Evolutionary conservation across 1,284 basidiomycete genomes (phyloP).

Genomic region (Cyathus pygmaeus): DNA sequence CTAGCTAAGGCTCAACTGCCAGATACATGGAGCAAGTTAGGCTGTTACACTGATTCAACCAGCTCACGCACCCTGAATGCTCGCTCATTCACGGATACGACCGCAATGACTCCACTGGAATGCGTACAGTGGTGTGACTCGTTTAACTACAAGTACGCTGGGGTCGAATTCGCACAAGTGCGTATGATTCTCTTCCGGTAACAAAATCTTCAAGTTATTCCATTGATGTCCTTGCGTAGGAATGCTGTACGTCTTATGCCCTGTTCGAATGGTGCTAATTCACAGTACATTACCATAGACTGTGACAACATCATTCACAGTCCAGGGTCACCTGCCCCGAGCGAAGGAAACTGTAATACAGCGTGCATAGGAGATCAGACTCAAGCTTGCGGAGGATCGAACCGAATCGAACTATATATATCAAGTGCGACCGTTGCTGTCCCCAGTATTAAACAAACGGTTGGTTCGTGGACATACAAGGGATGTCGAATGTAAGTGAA

Average conservation of each 20-base stretch:
- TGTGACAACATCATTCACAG: not conserved
- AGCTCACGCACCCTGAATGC: not conserved
- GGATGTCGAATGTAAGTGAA: slow-evolving; percentile 15
- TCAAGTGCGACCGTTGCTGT: not conserved
- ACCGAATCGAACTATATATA: not conserved
- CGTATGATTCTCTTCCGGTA: not conserved
- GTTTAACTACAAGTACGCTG: not conserved
- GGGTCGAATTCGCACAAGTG: not conserved
- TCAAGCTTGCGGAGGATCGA: not conserved
- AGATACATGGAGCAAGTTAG: no score
- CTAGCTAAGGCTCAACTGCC: no score
- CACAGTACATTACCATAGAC: not conserved
- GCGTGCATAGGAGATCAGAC: not conserved
- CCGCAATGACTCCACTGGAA: not conserved
- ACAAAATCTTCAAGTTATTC: not conserved
- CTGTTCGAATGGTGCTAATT: not conserved
- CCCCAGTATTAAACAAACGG: slow-evolving; percentile 15
- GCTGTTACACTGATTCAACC: not conserved
- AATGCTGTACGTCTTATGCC: not conserved
- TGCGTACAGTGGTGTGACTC: not conserved
- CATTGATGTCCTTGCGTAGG: not conserved
- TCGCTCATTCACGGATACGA: not conserved
- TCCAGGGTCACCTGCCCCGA: not conserved
- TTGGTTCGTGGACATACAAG: slow-evolving; percentile 21
- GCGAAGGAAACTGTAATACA: not conserved